Base-by-base conservation (phyloP, 164 flowering plant genomes). In the Akebia trifoliata region DNA sequence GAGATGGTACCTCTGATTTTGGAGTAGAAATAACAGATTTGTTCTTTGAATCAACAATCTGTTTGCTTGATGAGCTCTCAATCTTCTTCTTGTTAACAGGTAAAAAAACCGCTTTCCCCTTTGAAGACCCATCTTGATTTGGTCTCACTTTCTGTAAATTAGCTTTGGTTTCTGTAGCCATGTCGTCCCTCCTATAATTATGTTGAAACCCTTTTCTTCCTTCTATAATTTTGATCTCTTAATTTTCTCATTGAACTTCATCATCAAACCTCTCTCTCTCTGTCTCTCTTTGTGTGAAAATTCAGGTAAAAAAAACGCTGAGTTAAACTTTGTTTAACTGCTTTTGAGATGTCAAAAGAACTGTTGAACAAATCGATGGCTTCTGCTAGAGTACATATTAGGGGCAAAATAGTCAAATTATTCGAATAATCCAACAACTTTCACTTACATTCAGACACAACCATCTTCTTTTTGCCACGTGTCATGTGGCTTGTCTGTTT, bases 1-100 rank as follows among this genome's bases (percentile, higher is more conserved):
- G 9, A 20, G 30, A 2, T 24, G 46, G 57, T 67, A 82, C 87
- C 87, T 78, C 83, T 29, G 84, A 55, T 79, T 82, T 82, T 0
- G 53, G 42, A 56, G 55, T 49, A 44, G 56, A 44, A 1, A 79
- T 42, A 17, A 61, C 63, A 49, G 78, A 63, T 79, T 69, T 79
- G 4, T 42, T 59, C 63, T 71, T 82, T 0, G 77, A 60, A 66
- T 67, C 82, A 58, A 52, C 24, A 28, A 68, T 48, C 24, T 35
- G 72, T 54, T 67, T 81, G 61, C 37, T 64, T 53, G 60, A 26
- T 6, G 84, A 76, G 71, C 69, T 73, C 54, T 73, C 78, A 66
- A 68, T 54, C 67, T 72, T 77, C 73, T 67, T 85, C 69, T 62
- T 73, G 35, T 55, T 64, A 21, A 61, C 12, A 28, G 80, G 67